Evolutionary conservation across 108 stramenopile species (phyloP).

Genomic region (Nitzschia palea): DNA sequence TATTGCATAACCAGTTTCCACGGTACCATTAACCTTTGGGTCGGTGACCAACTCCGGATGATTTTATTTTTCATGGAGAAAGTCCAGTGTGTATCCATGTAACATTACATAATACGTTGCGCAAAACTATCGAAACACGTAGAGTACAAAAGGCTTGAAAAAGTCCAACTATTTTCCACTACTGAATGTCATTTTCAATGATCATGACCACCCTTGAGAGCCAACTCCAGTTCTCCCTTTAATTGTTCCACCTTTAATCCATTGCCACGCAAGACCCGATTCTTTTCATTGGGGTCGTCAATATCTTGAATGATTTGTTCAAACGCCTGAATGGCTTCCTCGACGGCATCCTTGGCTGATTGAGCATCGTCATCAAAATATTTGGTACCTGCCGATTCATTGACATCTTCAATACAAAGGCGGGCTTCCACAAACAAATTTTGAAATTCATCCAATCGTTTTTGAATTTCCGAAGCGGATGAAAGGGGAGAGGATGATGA

Average conservation of each 20-base stretch:
- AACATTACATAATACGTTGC: too few species aligned
- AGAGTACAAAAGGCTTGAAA: too few species aligned
- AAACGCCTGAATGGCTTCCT: slow-evolving; percentile 26
- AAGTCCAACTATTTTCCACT: neutral
- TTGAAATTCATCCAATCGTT: slow-evolving; percentile 40
- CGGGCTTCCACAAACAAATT: slow-evolving; percentile 53
- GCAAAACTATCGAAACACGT: too few species aligned
- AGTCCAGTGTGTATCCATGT: too few species aligned
- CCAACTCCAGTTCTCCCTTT: slow-evolving; percentile 46
- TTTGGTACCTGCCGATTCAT: slow-evolving; percentile 35
- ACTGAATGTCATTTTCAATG: too few species aligned
- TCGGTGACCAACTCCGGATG: too few species aligned
- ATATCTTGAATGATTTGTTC: slow-evolving; percentile 26
- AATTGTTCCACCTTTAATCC: slow-evolving; percentile 55
- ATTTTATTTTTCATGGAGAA: too few species aligned
- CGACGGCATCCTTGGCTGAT: slow-evolving; percentile 45
- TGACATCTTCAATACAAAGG: slow-evolving; percentile 44
- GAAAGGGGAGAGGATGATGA: neutral
- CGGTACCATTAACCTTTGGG: too few species aligned
- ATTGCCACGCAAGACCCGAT: slow-evolving; percentile 34
- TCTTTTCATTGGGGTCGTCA: slow-evolving; percentile 27
- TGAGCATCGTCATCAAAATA: slow-evolving; percentile 51
- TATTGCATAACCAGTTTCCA: too few species aligned
- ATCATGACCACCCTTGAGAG: slow-evolving; percentile 22
- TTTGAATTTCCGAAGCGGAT: neutral